Conservation (phyloP, 371 early-diverging fungal species). For the Mucor velutinosus region DNA sequence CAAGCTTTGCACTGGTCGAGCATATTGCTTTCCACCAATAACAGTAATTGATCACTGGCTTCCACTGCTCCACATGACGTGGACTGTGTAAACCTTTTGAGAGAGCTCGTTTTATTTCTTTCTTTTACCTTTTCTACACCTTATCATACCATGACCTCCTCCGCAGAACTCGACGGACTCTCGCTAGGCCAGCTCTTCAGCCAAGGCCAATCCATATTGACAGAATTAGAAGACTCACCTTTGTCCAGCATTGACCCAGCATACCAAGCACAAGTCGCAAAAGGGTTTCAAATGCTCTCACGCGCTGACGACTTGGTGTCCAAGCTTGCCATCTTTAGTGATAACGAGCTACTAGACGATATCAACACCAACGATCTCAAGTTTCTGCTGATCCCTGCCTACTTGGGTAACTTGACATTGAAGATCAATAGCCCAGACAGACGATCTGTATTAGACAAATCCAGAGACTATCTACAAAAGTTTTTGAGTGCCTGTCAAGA, state of each 20-base stretch:
- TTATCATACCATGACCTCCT: neutral
- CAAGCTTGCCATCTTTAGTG: slow-evolving; percentile 76
- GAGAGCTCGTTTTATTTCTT: neutral
- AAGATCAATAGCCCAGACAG: slow-evolving; percentile 55
- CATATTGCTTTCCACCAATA: neutral
- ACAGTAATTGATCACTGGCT: neutral
- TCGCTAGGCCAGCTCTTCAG: slow-evolving; percentile 44
- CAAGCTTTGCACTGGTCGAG: neutral
- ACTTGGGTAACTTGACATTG: slow-evolving; percentile 70
- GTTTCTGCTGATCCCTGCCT: slow-evolving; percentile 76
- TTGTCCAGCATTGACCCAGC: slow-evolving; percentile 46
- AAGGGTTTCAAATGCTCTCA: slow-evolving; percentile 46
- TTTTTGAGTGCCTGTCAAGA: slow-evolving; percentile 65
- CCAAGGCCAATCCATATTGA: slow-evolving; percentile 27
- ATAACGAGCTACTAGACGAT: slow-evolving; percentile 88
- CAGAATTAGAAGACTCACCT: slow-evolving; percentile 45
- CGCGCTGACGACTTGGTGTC: slow-evolving; percentile 58
- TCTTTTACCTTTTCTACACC: neutral
- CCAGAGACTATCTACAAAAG: slow-evolving; percentile 57
- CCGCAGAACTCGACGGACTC: slow-evolving; percentile 20
- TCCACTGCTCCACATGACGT: neutral
- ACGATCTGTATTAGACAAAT: slow-evolving; percentile 36
- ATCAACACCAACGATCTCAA: slow-evolving; percentile 81
- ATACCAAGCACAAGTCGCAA: slow-evolving; percentile 55
- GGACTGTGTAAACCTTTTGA: neutral